Conservation (phyloP, 225 moss, liverwort and hornwort species). For the Ulota crispa region DNA sequence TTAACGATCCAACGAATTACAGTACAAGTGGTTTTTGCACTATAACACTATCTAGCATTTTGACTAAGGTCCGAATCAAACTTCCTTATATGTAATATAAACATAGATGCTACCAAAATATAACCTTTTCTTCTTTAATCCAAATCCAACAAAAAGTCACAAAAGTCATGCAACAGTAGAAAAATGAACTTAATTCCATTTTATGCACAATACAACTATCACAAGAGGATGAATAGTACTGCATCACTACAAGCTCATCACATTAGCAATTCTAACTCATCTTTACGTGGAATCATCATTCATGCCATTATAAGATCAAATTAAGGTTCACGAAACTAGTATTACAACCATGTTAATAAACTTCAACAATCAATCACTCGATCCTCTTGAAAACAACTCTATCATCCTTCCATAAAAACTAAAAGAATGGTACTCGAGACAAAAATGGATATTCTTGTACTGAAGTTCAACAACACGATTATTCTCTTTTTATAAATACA, state of each 20-base stretch:
- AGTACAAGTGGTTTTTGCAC: not conserved
- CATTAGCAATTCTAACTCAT: not conserved
- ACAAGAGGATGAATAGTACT: no score
- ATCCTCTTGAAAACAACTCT: not conserved
- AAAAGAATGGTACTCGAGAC: not conserved
- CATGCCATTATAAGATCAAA: not conserved
- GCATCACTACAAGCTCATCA: not conserved
- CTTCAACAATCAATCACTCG: no score
- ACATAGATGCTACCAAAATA: no score
- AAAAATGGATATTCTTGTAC: not conserved
- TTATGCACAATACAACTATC: no score
- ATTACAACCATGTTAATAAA: not conserved
- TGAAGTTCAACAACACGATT: conserved; percentile 22
- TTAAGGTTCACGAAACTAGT: not conserved
- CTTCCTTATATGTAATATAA: no score
- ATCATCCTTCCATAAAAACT: not conserved
- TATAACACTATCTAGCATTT: not conserved
- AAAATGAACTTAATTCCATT: no score
- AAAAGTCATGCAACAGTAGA: no score
- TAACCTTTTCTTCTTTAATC: no score
- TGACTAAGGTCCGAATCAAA: not conserved
- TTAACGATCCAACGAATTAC: no score
- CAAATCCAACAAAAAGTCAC: no score
- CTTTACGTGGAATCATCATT: not conserved
- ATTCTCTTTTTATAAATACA: conserved; percentile 30